Conservation (phyloP, 345 rosid species). For the Carallia brachiata region DNA sequence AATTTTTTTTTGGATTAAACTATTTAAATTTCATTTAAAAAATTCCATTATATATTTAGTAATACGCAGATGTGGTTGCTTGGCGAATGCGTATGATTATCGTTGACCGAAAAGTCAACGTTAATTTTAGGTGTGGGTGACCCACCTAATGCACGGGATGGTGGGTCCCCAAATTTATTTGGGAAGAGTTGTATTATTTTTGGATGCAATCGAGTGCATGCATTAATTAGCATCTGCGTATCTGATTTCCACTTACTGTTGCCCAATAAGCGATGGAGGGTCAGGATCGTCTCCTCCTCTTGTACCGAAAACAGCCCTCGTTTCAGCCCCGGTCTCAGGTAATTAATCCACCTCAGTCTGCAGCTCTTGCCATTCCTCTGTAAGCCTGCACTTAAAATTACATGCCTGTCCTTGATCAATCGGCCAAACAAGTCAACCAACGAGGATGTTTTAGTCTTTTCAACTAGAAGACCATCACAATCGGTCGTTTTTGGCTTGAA, state of each 20-base stretch:
- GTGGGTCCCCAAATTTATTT: too few relatives aligned
- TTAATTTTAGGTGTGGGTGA: neutral
- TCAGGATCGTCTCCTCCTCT: constrained; percentile 70
- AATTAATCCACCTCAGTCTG: constrained; percentile 92
- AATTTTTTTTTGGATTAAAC: too few relatives aligned
- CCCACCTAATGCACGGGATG: too few relatives aligned
- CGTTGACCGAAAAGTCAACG: neutral
- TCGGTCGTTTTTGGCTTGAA: neutral
- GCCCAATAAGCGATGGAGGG: constrained; percentile 69
- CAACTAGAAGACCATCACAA: neutral
- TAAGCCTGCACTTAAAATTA: constrained; percentile 45
- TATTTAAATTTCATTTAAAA: too few relatives aligned
- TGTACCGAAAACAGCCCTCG: constrained; percentile 53
- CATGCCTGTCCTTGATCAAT: neutral
- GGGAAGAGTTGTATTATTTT: neutral
- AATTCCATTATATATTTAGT: too few relatives aligned
- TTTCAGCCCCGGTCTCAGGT: constrained; percentile 84
- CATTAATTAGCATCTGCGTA: neutral
- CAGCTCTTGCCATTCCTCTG: constrained; percentile 95
- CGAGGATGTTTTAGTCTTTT: constrained; percentile 23
- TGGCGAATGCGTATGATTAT: too few relatives aligned
- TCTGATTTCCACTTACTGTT: constrained; percentile 54
- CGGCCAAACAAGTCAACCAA: neutral
- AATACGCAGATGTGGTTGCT: too few relatives aligned
- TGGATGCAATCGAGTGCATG: neutral